Evolutionary conservation across 352 stramenopile species (phyloP).

Genomic region (Pythium pectinolyticum): DNA sequence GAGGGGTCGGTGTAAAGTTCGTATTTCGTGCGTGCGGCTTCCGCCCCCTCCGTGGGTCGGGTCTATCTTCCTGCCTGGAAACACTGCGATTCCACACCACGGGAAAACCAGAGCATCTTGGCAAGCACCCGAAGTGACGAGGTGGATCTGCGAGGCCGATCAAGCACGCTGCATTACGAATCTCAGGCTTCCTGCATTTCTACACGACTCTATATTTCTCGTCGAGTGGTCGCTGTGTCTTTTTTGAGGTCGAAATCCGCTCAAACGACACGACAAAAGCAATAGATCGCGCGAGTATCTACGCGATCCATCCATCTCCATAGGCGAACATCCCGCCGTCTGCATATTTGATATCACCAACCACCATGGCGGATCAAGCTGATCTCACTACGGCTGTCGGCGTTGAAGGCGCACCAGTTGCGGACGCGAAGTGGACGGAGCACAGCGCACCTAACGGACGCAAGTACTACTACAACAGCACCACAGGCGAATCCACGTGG

Average conservation of each 20-base stretch:
- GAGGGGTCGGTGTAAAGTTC: slow-evolving; percentile 19
- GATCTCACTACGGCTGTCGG: slow-evolving; percentile 43
- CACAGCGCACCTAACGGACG: slow-evolving; percentile 89
- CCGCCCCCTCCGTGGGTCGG: not conserved
- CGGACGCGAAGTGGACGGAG: slow-evolving; percentile 80
- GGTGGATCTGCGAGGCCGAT: not conserved
- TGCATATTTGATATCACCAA: slow-evolving; percentile 30
- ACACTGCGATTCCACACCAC: slow-evolving; percentile 4
- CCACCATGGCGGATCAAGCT: slow-evolving; percentile 69
- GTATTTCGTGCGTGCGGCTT: not conserved
- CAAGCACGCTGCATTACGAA: not conserved
- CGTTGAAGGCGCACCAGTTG: slow-evolving; percentile 37
- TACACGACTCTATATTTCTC: not conserved
- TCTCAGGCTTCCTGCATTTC: not conserved
- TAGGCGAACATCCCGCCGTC: slow-evolving; percentile 6
- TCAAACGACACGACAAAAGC: not conserved
- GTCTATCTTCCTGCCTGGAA: not conserved
- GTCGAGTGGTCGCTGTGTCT: slow-evolving; percentile 1
- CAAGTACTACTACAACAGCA: slow-evolving; percentile 93
- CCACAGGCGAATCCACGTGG: slow-evolving; percentile 89
- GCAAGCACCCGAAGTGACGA: not conserved
- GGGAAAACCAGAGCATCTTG: not conserved
- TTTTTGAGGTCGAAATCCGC: not conserved
- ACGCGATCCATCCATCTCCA: slow-evolving; percentile 7
- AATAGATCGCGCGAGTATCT: slow-evolving; percentile 19